A percentile compares a stretch with the other conserved stretches of the same genome.
These are phyloP conservation scores for Colletotrichum spinosum DNA, from an alignment of 2,329 filamentous ascomycete genomes.

Conservation along the genomic window DNA sequence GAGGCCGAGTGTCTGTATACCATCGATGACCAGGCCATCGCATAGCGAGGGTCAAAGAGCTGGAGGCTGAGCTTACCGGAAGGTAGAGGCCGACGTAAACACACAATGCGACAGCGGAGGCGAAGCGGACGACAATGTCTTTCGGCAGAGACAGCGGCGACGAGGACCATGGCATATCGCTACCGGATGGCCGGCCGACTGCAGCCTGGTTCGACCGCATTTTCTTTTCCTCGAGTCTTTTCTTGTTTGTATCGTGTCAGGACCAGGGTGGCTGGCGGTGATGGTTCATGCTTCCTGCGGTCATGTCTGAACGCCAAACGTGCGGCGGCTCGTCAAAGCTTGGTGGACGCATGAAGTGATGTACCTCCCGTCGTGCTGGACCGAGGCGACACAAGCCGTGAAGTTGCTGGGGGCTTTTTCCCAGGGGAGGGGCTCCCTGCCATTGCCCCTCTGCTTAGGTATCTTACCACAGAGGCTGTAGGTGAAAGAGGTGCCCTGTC, in stretches of 20 bases:
- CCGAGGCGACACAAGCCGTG: too few species aligned
- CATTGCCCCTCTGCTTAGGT: conserved; percentile 19
- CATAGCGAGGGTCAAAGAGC: too few species aligned
- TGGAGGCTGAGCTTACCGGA: conserved; percentile 25
- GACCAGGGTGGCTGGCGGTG: too few species aligned
- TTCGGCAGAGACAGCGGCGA: not conserved
- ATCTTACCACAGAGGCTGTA: conserved; percentile 9
- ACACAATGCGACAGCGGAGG: conserved; percentile 15
- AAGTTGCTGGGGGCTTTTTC: too few species aligned
- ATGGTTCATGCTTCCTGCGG: conserved; percentile 27
- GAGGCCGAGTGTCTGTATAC: conserved; percentile 9
- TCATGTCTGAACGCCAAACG: conserved; percentile 27
- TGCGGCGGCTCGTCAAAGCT: not conserved
- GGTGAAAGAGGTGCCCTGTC: not conserved
- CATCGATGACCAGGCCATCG: not conserved
- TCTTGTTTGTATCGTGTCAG: not conserved
- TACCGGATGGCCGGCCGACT: not conserved
- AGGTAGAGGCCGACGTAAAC: conserved; percentile 25
- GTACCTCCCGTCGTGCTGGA: too few species aligned
- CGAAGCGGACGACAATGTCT: not conserved
- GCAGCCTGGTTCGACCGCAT: conserved; percentile 1
- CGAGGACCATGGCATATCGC: not conserved
- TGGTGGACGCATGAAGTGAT: too few species aligned
- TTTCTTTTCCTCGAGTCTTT: not conserved
- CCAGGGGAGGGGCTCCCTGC: too few species aligned